Percentiles rank a stretch among this genome's conserved stretches.
These are phyloP conservation scores for Aschersonia sp. DNA, from an alignment of 2,329 filamentous ascomycete genomes.

Conservation along the genomic window DNA sequence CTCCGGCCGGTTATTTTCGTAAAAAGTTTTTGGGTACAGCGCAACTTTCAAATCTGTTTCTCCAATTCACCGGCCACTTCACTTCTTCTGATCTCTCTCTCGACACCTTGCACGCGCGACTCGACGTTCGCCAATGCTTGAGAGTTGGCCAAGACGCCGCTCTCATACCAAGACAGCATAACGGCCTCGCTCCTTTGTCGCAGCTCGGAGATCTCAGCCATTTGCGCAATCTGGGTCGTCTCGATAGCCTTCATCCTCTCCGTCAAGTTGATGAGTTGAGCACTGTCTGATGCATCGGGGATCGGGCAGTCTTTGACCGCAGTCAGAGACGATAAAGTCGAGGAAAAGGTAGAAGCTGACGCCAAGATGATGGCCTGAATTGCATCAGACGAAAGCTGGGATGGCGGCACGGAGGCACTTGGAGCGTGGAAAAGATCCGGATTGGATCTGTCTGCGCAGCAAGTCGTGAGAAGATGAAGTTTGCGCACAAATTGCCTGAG, in stretches of 20 bases:
- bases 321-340: slow-evolving; percentile 41
- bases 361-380: slow-evolving; percentile 40
- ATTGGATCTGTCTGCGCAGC: slow-evolving; percentile 31
- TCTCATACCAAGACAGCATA: slow-evolving; percentile 60
- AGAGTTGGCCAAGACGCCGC: slow-evolving; percentile 52
- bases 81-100: slow-evolving; percentile 48
- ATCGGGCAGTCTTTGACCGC: slow-evolving; percentile 41
- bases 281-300: slow-evolving; percentile 38
- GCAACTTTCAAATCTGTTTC: slow-evolving; percentile 15
- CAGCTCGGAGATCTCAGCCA: slow-evolving; percentile 46
- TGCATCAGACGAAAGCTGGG: slow-evolving; percentile 34
- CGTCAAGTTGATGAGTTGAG: slow-evolving; percentile 39
- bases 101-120: slow-evolving; percentile 47
- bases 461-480: background rate
- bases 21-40: background rate
- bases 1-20: no score
- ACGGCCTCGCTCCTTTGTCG: slow-evolving; percentile 46
- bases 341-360: slow-evolving; percentile 39
- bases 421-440: slow-evolving; percentile 40
- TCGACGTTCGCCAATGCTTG: slow-evolving; percentile 60
- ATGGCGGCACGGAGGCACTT: slow-evolving; percentile 29
- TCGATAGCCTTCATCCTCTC: slow-evolving; percentile 49
- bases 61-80: slow-evolving; percentile 44
- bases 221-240: slow-evolving; percentile 46
- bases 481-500: background rate